These are phyloP conservation scores for Hymenoscyphus albidus DNA, from an alignment of 2,329 filamentous ascomycete genomes.

Conservation along the genomic window DNA sequence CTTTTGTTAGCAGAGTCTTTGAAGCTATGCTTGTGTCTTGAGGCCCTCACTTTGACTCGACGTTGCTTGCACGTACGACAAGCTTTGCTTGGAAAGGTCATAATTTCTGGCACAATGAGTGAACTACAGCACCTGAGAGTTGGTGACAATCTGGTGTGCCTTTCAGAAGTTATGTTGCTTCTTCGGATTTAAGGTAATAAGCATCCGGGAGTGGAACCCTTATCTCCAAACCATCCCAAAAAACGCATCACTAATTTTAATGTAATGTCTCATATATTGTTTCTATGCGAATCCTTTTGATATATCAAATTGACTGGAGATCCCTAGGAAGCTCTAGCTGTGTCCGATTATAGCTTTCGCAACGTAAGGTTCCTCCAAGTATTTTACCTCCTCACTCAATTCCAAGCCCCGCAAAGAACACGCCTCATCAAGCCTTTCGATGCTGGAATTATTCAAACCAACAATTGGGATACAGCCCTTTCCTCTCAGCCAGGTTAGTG, in stretches of 20 bases:
- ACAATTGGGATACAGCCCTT: constrained; percentile 45
- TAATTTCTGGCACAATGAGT: neutral
- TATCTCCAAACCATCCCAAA: too few relatives aligned
- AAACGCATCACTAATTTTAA: too few relatives aligned
- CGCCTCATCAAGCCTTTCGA: constrained; percentile 49
- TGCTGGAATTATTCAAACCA: constrained; percentile 41
- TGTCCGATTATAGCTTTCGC: constrained; percentile 39
- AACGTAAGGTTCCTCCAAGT: constrained; percentile 49
- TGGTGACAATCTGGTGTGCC: too few relatives aligned
- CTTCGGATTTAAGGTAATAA: too few relatives aligned
- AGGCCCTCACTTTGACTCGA: neutral
- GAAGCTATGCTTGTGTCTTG: neutral
- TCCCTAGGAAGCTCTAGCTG: neutral
- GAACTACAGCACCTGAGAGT: neutral
- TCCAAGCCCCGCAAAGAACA: constrained; percentile 37
- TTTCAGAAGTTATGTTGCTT: too few relatives aligned
- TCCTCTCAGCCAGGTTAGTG: constrained; percentile 49
- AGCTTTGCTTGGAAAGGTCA: neutral
- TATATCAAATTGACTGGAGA: neutral
- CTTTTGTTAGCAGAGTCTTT: neutral
- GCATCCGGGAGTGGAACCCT: too few relatives aligned
- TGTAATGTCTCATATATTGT: neutral
- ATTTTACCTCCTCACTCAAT: constrained; percentile 46
- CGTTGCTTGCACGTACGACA: neutral
- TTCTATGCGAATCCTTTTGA: neutral